phyloP scores from a whole-genome alignment of 768 basidiomycete species.

The Gloeophyllum trabeum region DNA sequence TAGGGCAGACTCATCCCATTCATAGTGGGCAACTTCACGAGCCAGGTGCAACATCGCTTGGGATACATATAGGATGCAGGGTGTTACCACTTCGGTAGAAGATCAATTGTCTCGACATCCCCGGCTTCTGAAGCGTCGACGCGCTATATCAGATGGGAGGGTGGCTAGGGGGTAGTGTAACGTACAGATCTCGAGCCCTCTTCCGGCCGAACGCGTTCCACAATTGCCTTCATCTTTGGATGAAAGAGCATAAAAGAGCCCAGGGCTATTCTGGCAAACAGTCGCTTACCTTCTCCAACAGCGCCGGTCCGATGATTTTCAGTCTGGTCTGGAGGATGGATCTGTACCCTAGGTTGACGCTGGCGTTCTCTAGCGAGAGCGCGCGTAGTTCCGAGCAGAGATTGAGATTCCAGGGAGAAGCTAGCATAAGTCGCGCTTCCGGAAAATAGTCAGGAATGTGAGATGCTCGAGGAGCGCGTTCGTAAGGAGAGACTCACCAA shows the following conservation, averaged over 20 bases:
- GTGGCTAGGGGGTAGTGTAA: background rate
- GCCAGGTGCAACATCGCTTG: too few species aligned
- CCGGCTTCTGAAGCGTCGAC: constrained; percentile 6
- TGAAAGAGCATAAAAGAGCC: too few species aligned
- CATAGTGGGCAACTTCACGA: too few species aligned
- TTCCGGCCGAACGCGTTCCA: background rate
- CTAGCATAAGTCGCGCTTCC: background rate
- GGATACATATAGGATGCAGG: too few species aligned
- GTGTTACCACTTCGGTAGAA: background rate
- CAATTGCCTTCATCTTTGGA: too few species aligned
- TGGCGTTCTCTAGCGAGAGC: constrained; percentile 9
- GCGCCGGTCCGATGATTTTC: background rate
- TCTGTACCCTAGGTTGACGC: background rate
- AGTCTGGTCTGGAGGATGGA: background rate
- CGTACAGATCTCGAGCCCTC: background rate
- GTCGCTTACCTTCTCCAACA: background rate
- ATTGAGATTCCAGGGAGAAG: constrained; percentile 34
- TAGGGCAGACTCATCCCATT: too few species aligned
- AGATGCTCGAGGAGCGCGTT: background rate
- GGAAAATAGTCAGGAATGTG: too few species aligned
- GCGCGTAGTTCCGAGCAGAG: constrained; percentile 27
- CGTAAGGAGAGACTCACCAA: constrained; percentile 3
- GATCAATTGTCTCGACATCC: background rate
- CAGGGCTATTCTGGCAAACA: background rate
- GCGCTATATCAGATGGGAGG: background rate